phyloP scores from a whole-genome alignment of 495 filamentous ascomycete species.

The Penicillium coffeae region DNA sequence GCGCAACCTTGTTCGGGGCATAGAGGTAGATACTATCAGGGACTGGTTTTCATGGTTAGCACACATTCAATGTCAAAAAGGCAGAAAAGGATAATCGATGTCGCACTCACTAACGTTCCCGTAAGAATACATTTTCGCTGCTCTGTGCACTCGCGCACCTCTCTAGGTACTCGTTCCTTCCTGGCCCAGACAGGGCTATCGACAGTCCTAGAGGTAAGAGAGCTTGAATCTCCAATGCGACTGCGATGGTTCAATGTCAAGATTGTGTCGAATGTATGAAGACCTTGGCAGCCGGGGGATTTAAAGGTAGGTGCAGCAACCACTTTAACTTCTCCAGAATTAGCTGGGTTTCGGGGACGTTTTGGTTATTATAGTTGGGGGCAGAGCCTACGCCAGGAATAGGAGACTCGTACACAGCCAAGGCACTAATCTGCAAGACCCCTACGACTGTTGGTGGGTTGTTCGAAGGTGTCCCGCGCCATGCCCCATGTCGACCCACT shows the following conservation, averaged over 20 bases:
- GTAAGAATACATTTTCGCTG: too few relatives aligned
- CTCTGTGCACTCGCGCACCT: too few relatives aligned
- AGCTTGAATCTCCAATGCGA: too few relatives aligned
- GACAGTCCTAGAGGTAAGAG: too few relatives aligned
- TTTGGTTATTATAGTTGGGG: not conserved
- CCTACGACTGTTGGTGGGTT: not conserved
- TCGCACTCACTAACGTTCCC: not conserved
- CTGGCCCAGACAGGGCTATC: too few relatives aligned
- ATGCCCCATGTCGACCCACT: too few relatives aligned
- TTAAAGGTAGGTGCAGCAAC: not conserved
- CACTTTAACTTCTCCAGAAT: too few relatives aligned
- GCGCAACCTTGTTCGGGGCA: conserved; percentile 61
- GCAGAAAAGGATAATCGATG: too few relatives aligned
- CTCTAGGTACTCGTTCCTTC: too few relatives aligned
- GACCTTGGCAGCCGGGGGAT: not conserved
- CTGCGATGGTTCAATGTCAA: too few relatives aligned
- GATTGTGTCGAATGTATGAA: too few relatives aligned
- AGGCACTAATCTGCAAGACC: not conserved
- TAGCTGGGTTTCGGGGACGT: not conserved
- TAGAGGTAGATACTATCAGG: conserved; percentile 52
- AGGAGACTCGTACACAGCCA: not conserved
- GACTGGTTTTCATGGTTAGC: not conserved
- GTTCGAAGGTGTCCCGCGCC: not conserved
- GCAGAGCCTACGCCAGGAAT: not conserved
- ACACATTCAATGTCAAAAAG: too few relatives aligned